Percentiles rank a stretch among this genome's conserved stretches.
These are phyloP conservation scores for Stenocarpella maydis DNA, from an alignment of 2,329 filamentous ascomycete species.

Conservation along the genomic window DNA sequence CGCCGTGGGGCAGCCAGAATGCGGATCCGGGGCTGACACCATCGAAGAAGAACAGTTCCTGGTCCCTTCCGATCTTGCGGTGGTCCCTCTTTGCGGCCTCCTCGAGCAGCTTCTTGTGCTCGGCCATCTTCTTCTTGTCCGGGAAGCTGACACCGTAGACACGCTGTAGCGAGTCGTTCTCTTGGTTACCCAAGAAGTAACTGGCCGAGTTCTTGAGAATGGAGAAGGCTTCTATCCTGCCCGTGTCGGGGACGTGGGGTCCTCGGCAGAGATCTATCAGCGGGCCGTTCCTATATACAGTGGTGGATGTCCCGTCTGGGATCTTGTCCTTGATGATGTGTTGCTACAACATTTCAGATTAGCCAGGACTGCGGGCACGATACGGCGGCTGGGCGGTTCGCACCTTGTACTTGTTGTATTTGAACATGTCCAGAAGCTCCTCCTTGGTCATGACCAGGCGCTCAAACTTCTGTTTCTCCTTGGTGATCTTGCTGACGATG, in stretches of 20 bases:
- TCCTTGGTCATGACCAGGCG: slow-evolving; percentile 89
- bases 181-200: slow-evolving; percentile 93
- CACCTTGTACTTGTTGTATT: slow-evolving; percentile 94
- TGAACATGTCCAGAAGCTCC: slow-evolving; percentile 93
- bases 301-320: slow-evolving; percentile 86
- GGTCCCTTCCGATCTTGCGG: slow-evolving; percentile 89
- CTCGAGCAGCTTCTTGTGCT: slow-evolving; percentile 93
- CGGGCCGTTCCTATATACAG: slow-evolving; percentile 92
- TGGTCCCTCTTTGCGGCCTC: slow-evolving; percentile 99
- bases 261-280: slow-evolving; percentile 95
- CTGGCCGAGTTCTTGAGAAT: slow-evolving; percentile 76
- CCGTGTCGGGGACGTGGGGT: slow-evolving; percentile 92
- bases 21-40: slow-evolving; percentile 91
- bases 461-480: slow-evolving; percentile 96
- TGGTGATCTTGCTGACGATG: slow-evolving; percentile 83
- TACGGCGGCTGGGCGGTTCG: background rate
- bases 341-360: slow-evolving; percentile 60
- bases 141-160: slow-evolving; percentile 96
- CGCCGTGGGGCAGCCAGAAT: slow-evolving; percentile 92
- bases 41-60: slow-evolving; percentile 98
- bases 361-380: background rate
- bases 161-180: slow-evolving; percentile 93
- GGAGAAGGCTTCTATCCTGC: slow-evolving; percentile 92
- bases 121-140: slow-evolving; percentile 92
- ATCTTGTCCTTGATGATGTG: slow-evolving; percentile 97